Base-by-base conservation (phyloP, 169 alveolate species). In the Besnoitia besnoiti region DNA sequence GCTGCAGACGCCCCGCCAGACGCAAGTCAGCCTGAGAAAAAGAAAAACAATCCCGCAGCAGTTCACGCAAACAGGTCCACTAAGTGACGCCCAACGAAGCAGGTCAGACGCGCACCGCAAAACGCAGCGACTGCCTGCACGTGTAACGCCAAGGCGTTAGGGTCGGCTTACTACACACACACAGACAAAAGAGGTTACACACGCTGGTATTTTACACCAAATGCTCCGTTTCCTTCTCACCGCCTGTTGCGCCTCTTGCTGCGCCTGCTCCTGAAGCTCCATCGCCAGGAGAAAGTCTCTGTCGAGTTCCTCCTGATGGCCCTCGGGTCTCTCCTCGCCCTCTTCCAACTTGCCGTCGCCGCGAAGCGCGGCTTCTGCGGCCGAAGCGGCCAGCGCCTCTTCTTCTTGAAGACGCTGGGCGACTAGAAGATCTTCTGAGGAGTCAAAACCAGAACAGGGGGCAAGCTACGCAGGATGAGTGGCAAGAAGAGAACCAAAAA, bases 181-280 rank as follows among this genome's bases (percentile, higher is more conserved):
- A n/a, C n/a, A n/a, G n/a, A n/a, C n/a, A n/a, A n/a, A n/a, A n/a
- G n/a, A n/a, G n/a, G n/a, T n/a, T n/a, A n/a, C n/a, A n/a, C n/a
- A n/a, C n/a, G n/a, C n/a, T n/a, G n/a, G n/a, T n/a, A n/a, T n/a
- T n/a, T n/a, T n/a, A n/a, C n/a, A n/a, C n/a, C n/a, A n/a, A n/a
- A n/a, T 67, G 80, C 12, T n/a, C 44, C 10, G 40, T 8, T 30
- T n/a, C 44, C 24, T 1, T 16, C 80, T 8, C 42, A 67, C 80
- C 46, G 19, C 42, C 44, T 67, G 80, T 42, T 67, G 80, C 44
- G 80, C 80, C 19, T 67, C 80, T 67, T 42, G 19, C 80, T 67
- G 80, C 10, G 80, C 14, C 42, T 67, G 47, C n/a, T 67, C 80
- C 80, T 67, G 80, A 1, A 67, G 80, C 80, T 67, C 46, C 80